Conservation (phyloP, 768 basidiomycete genomes). For the Rhodosporidiobolus sp. region DNA sequence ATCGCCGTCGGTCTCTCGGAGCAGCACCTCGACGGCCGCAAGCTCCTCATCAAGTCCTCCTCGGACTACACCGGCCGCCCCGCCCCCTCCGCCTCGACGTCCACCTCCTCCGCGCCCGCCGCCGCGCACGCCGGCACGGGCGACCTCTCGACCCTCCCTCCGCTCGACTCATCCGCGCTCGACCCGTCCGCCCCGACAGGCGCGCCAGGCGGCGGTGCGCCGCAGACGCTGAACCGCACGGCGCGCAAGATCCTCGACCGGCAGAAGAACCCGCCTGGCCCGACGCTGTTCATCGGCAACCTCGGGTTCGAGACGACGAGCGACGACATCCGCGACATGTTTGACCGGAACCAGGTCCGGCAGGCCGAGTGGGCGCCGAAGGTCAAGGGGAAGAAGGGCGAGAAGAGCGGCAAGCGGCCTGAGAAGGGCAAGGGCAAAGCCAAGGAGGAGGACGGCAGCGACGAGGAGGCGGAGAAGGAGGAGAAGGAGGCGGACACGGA, state of each 20-base stretch:
- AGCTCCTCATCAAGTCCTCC: constrained; percentile 91
- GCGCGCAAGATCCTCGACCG: constrained; percentile 63
- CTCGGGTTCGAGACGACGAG: constrained; percentile 80
- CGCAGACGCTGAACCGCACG: constrained; percentile 48
- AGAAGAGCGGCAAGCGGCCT: constrained; percentile 36
- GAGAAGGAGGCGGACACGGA: constrained; percentile 43
- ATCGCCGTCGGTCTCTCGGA: constrained; percentile 79
- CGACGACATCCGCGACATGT: constrained; percentile 64
- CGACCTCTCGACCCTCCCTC: constrained; percentile 57
- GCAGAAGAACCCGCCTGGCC: constrained; percentile 79
- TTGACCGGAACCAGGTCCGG: constrained; percentile 62
- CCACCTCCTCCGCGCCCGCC: neutral
- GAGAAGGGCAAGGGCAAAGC: constrained; percentile 41
- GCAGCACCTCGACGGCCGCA: constrained; percentile 73
- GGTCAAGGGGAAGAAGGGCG: constrained; percentile 40
- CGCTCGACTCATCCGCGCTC: constrained; percentile 51
- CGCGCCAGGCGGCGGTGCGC: constrained; percentile 45
- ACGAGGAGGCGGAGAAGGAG: constrained; percentile 43
- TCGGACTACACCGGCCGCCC: constrained; percentile 46
- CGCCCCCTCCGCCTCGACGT: constrained; percentile 3
- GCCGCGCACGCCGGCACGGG: neutral
- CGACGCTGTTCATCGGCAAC: constrained; percentile 89
- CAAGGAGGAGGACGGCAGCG: constrained; percentile 21
- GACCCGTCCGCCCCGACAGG: constrained; percentile 54
- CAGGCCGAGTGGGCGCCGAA: constrained; percentile 45